Evolutionary conservation across 805 yeast species (phyloP), one percentile per base, ranked within the genome.

Genomic region (Zygosaccharomyces pseudorouxii): DNA sequence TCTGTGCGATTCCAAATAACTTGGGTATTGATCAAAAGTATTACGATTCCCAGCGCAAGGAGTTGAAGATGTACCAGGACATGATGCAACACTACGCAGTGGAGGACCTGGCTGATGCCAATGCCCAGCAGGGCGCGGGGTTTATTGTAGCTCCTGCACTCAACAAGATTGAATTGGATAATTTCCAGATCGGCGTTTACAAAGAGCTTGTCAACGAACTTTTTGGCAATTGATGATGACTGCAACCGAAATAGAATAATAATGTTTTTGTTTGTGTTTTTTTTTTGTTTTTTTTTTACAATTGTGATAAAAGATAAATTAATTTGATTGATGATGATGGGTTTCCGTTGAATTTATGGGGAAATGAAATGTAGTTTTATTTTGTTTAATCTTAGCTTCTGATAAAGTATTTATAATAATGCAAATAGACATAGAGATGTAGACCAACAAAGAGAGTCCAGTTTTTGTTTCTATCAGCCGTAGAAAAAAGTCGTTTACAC

Each of bases 1-100:
- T 86, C 67, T 84, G 90, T 72, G 90, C 93, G 0, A 85, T 84
- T 23, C 71, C 67, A 19, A 67, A 65, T 41, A 65, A 65, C 49
- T 44, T 67, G 39, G 55, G 56, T 1, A 64, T 67, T 39, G 66
- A 64, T 39, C 44, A 55, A 10, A 64, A 64, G 46, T 63, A 63
- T 38, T 65, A 66, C 47, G 62, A 64, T 46, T 47, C 52, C n/a
- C 58, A 63, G 18, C 62, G 57, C 30, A 59, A 57, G 35, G 70
- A 66, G 53, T 50, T 64, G 35, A 53, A 56, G 33, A 58, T 66
- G 64, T 65, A 65, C 48, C 63, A 63, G 44, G 60, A 62, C 19
- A 65, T 66, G 68, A 63, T 65, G 64, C 58, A 62, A 47, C 62
- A 63, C 45, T 59, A 55, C 45, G 48, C 58, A 6, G 46, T 45